Conservation (phyloP, 768 basidiomycete genomes). For the Tephrocybe sp. region DNA sequence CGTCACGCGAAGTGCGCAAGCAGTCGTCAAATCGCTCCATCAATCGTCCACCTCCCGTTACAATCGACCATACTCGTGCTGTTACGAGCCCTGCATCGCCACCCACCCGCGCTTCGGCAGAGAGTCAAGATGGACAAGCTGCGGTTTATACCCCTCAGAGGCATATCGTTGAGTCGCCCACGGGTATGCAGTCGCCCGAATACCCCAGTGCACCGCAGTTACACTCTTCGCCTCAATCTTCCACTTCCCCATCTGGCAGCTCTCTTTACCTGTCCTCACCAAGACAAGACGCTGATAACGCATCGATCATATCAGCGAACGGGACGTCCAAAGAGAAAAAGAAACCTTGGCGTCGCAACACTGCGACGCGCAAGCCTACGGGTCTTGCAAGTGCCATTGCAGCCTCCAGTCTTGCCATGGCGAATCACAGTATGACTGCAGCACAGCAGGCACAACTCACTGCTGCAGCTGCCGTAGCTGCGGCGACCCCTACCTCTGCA, state of each 20-base stretch:
- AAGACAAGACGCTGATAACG: constrained; percentile 20
- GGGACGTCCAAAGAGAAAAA: constrained; percentile 32
- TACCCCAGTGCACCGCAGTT: constrained; percentile 14
- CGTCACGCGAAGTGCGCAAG: constrained; percentile 28
- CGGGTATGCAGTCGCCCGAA: constrained; percentile 31
- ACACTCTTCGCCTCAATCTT: constrained; percentile 10
- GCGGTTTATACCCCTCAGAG: constrained; percentile 19
- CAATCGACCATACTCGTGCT: constrained; percentile 23
- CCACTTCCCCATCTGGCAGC: constrained; percentile 14
- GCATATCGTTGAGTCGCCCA: constrained; percentile 47
- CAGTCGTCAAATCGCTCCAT: constrained; percentile 37
- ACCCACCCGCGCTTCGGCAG: constrained; percentile 10
- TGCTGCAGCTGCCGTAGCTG: constrained; percentile 25
- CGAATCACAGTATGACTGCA: constrained; percentile 48
- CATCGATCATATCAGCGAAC: constrained; percentile 23
- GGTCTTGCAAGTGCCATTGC: constrained; percentile 69
- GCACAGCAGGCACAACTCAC: constrained; percentile 43
- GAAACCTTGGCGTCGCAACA: constrained; percentile 40
- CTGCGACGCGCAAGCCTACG: constrained; percentile 45
- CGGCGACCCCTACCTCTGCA: constrained; percentile 9
- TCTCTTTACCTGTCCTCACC: constrained; percentile 17
- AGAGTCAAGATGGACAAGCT: constrained; percentile 16
- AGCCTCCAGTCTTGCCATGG: constrained; percentile 65
- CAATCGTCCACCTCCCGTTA: constrained; percentile 26
- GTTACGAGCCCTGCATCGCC: constrained; percentile 24